Conservation (phyloP, 2,329 filamentous ascomycete genomes). For the Cytospora mali region DNA sequence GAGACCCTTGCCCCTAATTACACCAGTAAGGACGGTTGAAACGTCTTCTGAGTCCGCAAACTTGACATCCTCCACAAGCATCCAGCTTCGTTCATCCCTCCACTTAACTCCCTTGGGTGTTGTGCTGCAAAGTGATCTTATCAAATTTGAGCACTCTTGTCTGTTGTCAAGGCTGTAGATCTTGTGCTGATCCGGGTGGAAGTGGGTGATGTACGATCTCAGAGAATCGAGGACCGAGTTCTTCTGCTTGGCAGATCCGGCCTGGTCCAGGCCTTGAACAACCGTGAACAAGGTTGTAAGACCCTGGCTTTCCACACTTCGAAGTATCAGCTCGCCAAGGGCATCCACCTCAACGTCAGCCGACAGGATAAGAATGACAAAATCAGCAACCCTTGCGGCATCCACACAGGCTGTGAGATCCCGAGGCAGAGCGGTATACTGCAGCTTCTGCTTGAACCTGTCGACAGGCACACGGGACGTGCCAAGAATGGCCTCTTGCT, state of each 20-base stretch:
- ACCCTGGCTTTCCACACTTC: slow-evolving; percentile 89
- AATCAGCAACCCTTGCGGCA: slow-evolving; percentile 86
- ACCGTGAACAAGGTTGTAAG: slow-evolving; percentile 89
- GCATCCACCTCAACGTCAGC: slow-evolving; percentile 82
- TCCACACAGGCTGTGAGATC: slow-evolving; percentile 80
- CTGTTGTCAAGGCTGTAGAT: slow-evolving; percentile 84
- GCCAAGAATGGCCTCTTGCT: slow-evolving; percentile 62
- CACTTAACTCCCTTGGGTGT: slow-evolving; percentile 93
- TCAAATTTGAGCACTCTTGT: slow-evolving; percentile 88
- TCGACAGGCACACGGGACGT: slow-evolving; percentile 73
- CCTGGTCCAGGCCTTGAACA: slow-evolving; percentile 75
- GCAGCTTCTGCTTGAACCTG: slow-evolving; percentile 91
- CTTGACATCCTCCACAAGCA: slow-evolving; percentile 81
- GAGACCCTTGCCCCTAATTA: slow-evolving; percentile 81
- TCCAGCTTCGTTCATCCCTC: slow-evolving; percentile 95
- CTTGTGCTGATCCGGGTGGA: slow-evolving; percentile 90
- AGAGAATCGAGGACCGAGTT: slow-evolving; percentile 78
- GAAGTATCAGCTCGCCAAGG: slow-evolving; percentile 80
- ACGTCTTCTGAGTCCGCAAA: slow-evolving; percentile 65
- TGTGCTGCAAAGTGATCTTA: slow-evolving; percentile 87
- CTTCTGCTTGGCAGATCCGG: slow-evolving; percentile 79
- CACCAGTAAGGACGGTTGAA: slow-evolving; percentile 77
- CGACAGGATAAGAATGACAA: slow-evolving; percentile 84
- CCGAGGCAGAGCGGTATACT: slow-evolving; percentile 76
- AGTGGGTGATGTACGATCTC: slow-evolving; percentile 91